A percentile compares a stretch with the other conserved stretches of the same genome.
Evolutionary conservation across 2,329 filamentous ascomycete genomes (phyloP).

Genomic region (Fusarium virguliforme): DNA sequence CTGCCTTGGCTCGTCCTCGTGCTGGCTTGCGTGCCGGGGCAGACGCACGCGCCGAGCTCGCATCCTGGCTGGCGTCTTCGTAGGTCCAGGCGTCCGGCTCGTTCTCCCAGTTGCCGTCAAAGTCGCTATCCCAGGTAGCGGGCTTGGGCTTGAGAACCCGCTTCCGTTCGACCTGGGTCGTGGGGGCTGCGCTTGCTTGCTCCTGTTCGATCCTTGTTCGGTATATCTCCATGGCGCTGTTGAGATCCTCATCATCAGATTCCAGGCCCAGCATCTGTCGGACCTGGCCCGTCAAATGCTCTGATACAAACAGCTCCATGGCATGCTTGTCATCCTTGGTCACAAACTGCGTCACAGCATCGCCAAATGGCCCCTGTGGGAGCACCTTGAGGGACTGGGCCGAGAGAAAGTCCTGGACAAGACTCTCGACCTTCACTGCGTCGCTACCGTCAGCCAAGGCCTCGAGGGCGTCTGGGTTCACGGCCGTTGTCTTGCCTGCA

Average conservation of each 20-base stretch:
- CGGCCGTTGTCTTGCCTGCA: constrained; percentile 56
- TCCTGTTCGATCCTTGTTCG: constrained; percentile 79
- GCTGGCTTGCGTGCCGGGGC: constrained; percentile 26
- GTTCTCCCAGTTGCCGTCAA: constrained; percentile 89
- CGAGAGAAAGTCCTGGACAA: constrained; percentile 89
- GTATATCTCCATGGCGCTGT: constrained; percentile 81
- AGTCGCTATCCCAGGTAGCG: constrained; percentile 88
- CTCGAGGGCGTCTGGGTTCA: constrained; percentile 75
- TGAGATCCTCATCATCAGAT: constrained; percentile 76
- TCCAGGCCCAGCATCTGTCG: constrained; percentile 78
- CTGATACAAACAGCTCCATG: constrained; percentile 85
- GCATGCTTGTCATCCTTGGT: constrained; percentile 96
- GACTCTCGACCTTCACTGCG: constrained; percentile 86
- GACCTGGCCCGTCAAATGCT: constrained; percentile 79
- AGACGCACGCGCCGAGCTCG: constrained; percentile 9
- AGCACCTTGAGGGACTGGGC: constrained; percentile 93
- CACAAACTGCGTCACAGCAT: constrained; percentile 93
- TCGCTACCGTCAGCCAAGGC: constrained; percentile 69
- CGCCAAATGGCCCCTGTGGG: constrained; percentile 91
- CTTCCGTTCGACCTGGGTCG: constrained; percentile 59
- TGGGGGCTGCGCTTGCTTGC: constrained; percentile 75
- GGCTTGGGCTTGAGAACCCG: constrained; percentile 80
- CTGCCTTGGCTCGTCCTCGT: constrained; percentile 45
- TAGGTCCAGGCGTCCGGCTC: constrained; percentile 73
- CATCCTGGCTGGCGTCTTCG: constrained; percentile 48